Percentiles rank a stretch among this genome's conserved stretches.
Evolutionary conservation across 441 rosid genomes (phyloP).

Genomic region (Geranium incanum): DNA sequence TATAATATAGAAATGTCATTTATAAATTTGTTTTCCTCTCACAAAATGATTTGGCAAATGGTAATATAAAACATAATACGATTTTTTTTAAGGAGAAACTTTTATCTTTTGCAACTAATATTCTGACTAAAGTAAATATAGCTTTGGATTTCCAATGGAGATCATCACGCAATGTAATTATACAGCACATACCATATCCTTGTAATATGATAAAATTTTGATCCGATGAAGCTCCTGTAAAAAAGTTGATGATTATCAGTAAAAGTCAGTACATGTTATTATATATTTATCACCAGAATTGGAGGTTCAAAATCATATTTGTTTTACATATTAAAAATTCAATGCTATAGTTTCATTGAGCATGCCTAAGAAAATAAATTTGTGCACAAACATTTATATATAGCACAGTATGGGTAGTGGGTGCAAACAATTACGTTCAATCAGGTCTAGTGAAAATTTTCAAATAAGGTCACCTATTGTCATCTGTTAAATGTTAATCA

Average conservation of each 20-base stretch:
- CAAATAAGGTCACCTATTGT: too few species aligned
- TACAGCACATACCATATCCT: constrained; percentile 53
- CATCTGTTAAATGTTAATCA: too few species aligned
- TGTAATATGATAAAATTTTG: constrained; percentile 58
- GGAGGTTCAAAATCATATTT: neutral
- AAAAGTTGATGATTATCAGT: constrained; percentile 5
- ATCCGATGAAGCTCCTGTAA: constrained; percentile 44
- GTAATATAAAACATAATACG: neutral
- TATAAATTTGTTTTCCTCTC: neutral
- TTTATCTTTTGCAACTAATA: neutral
- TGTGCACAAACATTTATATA: too few species aligned
- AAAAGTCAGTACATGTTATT: neutral
- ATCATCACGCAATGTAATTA: neutral
- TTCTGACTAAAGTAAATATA: neutral
- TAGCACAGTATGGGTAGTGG: too few species aligned
- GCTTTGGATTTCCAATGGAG: neutral
- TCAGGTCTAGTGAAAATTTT: too few species aligned
- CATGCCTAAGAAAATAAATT: too few species aligned
- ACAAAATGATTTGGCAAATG: neutral
- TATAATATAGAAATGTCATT: neutral
- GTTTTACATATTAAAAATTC: neutral
- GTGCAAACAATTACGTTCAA: too few species aligned
- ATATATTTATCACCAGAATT: neutral
- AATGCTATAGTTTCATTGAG: neutral
- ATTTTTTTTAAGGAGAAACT: neutral